Base-by-base conservation (phyloP, 2,329 filamentous ascomycete species). In the Pseudogymnoascus sp. region DNA sequence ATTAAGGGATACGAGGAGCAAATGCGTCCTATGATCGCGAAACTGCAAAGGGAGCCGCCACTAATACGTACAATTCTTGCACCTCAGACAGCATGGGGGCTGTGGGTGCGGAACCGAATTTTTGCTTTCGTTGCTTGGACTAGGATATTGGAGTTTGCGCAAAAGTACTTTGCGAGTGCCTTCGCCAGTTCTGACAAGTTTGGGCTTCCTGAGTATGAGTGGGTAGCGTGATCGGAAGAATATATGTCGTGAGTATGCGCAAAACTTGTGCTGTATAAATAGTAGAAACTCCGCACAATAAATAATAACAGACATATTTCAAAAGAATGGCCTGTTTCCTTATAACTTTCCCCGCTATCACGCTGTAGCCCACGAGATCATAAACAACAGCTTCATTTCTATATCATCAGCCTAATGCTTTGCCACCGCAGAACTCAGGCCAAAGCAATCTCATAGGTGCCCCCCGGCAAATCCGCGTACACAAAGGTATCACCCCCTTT, bases 61-160 rank as follows among this genome's bases (percentile, higher is more conserved):
- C 62, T 75, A 0, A 60, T 80, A 1, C 70, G 70, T 5, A 65
- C 65, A 1, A 63, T 80, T 25, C 37, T 81, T 21, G 76, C 74
- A 6, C 79, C 79, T n/a, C 77, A 80, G 69, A 78, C 77, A 6
- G 70, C 69, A 5, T 79, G 76, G 76, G 78, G 76, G 0, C 70
- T 81, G 16, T 76, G 77, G 76, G 1, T 81, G 23, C 71, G 80
- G 25, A 80, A 82, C 59, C 64, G 63, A 0, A 64, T 78, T 0
- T 76, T 82, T 61, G 69, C 71, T 3, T 69, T 80, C 5, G 64
- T 80, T 12, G 69, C 71, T 31, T 77, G 76, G 75, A 74, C 67
- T 1, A 68, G 72, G 2, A 64, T 78, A 23, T 66, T 71, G 49
- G 70, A 69, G 14, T 72, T 74, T 43, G 66, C 66, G 1, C 64